Percentiles rank a stretch among this genome's conserved stretches.
These are phyloP conservation scores for Rosa hybrid DNA, from an alignment of 331 rosid species.

Conservation along the genomic window DNA sequence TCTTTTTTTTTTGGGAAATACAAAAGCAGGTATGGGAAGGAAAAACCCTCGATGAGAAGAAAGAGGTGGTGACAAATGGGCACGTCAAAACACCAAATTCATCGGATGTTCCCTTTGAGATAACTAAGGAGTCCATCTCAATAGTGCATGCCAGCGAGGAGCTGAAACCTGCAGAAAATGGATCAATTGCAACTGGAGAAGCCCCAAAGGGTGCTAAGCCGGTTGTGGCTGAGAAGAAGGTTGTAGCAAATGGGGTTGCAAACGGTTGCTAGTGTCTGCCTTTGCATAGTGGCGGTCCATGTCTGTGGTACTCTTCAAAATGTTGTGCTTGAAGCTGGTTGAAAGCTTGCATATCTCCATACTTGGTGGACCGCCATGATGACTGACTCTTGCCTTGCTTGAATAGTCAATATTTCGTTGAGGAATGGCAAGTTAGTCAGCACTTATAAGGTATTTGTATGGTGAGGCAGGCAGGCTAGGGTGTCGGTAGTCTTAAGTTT, in stretches of 20 bases:
- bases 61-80: constrained; percentile 45
- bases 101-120: constrained; percentile 42
- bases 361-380: constrained; percentile 33
- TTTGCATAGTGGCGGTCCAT: constrained; percentile 45
- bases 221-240: constrained; percentile 56
- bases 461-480: constrained; percentile 48
- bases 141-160: constrained; percentile 34
- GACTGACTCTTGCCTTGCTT: constrained; percentile 31
- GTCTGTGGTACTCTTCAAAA: background rate
- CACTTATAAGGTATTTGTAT: constrained; percentile 29
- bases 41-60: constrained; percentile 63
- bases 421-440: constrained; percentile 37
- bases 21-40: constrained; percentile 80
- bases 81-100: constrained; percentile 43
- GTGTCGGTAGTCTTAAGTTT: constrained; percentile 36
- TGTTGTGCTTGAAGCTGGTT: constrained; percentile 11
- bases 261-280: constrained; percentile 60
- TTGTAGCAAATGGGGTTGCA: constrained; percentile 57
- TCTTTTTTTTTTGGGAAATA: background rate
- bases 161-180: constrained; percentile 47
- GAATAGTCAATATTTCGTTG: constrained; percentile 44
- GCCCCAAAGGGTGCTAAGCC: constrained; percentile 80
- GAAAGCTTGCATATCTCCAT: constrained; percentile 20
- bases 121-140: constrained; percentile 43
- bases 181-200: constrained; percentile 53